Percentiles rank a stretch among this genome's conserved stretches.
phyloP scores from a whole-genome alignment of 148 eudicot genomes.

The Amaranthus cruentus region DNA sequence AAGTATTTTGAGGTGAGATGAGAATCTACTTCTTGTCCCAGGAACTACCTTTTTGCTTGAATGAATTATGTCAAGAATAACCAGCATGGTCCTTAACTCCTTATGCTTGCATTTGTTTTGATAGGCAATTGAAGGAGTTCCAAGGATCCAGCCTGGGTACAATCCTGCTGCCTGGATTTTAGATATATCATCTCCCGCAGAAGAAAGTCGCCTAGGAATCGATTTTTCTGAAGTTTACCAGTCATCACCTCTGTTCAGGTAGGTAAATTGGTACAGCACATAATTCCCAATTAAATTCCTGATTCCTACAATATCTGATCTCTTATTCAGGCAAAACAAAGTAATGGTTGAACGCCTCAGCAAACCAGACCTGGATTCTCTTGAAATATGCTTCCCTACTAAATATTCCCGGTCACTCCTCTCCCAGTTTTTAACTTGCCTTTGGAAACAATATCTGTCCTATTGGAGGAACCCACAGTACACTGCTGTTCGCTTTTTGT shows the following conservation, averaged over 20 bases:
- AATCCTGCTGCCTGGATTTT: constrained; percentile 87
- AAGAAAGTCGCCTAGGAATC: constrained; percentile 55
- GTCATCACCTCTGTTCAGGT: constrained; percentile 46
- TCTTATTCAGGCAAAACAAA: constrained; percentile 49
- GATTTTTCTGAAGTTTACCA: constrained; percentile 60
- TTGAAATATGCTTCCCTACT: constrained; percentile 52
- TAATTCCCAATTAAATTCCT: background rate
- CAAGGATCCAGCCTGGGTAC: constrained; percentile 45
- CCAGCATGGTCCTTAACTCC: background rate
- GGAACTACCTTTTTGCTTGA: background rate
- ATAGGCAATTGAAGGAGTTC: constrained; percentile 58
- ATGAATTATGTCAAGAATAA: constrained; percentile 2
- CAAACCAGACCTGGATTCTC: constrained; percentile 45
- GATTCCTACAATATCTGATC: background rate
- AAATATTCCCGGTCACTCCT: constrained; percentile 51
- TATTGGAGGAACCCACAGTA: constrained; percentile 77
- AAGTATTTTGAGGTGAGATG: constrained; percentile 55
- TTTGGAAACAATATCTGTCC: constrained; percentile 74
- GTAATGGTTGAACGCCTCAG: constrained; percentile 53
- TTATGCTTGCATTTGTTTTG: constrained; percentile 9
- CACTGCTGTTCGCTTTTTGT: constrained; percentile 77
- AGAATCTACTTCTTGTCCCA: background rate
- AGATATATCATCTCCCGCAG: constrained; percentile 63
- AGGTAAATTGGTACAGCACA: constrained; percentile 7
- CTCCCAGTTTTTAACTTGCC: constrained; percentile 57